Conservation (phyloP, 345 rosid species). For the Syzygium oleosum region DNA sequence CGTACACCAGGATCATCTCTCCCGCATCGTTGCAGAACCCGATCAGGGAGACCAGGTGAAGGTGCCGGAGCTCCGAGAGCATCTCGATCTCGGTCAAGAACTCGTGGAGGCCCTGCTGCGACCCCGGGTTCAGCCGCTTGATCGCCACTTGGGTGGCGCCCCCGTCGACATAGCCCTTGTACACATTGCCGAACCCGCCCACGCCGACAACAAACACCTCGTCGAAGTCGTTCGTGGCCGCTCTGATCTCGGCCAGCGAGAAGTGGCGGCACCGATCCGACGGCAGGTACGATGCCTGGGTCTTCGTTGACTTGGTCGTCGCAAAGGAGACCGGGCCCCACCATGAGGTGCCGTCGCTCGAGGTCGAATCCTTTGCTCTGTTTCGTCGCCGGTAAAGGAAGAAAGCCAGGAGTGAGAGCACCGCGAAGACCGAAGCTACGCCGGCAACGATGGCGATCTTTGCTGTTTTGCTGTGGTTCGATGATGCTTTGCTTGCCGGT, state of each 20-base stretch:
- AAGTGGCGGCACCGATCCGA: constrained; percentile 17
- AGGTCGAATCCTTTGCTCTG: not conserved
- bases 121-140: constrained; percentile 24
- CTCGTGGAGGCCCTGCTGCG: constrained; percentile 31
- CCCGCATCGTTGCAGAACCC: constrained; percentile 32
- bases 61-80: constrained; percentile 27
- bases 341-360: constrained; percentile 2
- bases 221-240: constrained; percentile 18
- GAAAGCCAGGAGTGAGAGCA: not conserved
- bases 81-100: constrained; percentile 32
- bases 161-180: constrained; percentile 15
- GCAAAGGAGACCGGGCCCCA: not conserved
- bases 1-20: constrained; percentile 41
- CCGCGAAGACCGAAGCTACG: not conserved
- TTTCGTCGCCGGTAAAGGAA: not conserved
- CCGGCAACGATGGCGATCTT: not conserved
- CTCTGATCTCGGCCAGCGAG: constrained; percentile 19
- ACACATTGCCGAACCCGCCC: constrained; percentile 40
- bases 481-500: not conserved
- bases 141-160: constrained; percentile 23
- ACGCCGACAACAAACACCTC: constrained; percentile 13
- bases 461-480: not conserved
- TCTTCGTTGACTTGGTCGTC: not conserved
- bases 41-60: constrained; percentile 28
- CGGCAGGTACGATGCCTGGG: constrained; percentile 1